Conservation (phyloP, 2,329 filamentous ascomycete genomes). For the Fonsecaea multimorphosa region DNA sequence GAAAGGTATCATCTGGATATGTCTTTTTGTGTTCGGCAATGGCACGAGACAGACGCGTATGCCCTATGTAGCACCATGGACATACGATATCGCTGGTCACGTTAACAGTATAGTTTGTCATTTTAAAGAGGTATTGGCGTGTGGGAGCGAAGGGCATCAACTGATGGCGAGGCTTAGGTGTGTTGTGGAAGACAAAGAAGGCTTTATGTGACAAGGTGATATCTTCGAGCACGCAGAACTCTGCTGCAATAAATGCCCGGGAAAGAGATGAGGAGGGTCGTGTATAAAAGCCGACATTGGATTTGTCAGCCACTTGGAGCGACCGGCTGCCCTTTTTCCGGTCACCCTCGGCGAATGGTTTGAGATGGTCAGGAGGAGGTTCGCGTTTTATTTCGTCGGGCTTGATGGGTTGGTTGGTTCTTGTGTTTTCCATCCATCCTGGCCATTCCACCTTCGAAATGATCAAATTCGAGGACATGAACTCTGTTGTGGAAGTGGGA, state of each 20-base stretch:
- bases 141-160: constrained; percentile 27
- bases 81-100: constrained; percentile 84
- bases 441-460: neutral
- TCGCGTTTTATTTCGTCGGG: neutral
- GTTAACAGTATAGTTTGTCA: constrained; percentile 78
- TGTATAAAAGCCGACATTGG: neutral
- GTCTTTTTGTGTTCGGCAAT: constrained; percentile 70
- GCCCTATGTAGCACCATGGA: constrained; percentile 75
- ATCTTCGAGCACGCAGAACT: neutral
- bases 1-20: constrained; percentile 74
- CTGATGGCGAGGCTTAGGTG: neutral
- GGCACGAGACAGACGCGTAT: constrained; percentile 73
- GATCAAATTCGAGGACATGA: neutral
- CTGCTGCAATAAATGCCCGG: neutral
- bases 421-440: neutral
- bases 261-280: neutral
- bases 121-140: constrained; percentile 44
- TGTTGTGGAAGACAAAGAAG: neutral
- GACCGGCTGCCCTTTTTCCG: neutral
- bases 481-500: neutral
- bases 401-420: neutral
- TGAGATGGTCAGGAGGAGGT: neutral
- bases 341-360: neutral
- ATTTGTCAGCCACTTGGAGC: constrained; percentile 20
- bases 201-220: neutral